phyloP scores from a whole-genome alignment of 768 basidiomycete genomes.

The Leccinum incarnatum region DNA sequence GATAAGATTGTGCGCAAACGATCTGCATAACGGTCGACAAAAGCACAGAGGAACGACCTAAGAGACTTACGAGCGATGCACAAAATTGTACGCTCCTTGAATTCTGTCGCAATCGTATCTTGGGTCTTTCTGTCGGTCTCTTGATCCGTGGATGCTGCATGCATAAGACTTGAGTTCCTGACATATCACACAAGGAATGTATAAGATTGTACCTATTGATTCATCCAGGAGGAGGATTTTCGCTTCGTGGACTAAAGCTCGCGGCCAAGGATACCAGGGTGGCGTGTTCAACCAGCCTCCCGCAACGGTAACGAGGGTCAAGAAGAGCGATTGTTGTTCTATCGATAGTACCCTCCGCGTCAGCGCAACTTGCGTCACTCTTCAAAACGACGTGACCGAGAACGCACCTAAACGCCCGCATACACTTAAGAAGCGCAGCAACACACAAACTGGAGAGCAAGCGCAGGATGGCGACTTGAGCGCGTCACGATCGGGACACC shows the following conservation, averaged over 20 bases:
- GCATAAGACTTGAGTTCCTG: background rate
- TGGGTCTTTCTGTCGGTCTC: constrained; percentile 92
- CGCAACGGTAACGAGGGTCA: too few species aligned
- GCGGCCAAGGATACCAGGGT: constrained; percentile 72
- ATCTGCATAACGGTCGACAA: constrained; percentile 42
- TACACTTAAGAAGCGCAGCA: too few species aligned
- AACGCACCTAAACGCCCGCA: too few species aligned
- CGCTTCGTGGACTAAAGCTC: constrained; percentile 84
- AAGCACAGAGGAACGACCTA: background rate
- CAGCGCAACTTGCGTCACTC: too few species aligned
- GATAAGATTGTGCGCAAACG: constrained; percentile 83
- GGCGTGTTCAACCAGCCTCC: too few species aligned
- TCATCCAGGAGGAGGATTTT: constrained; percentile 88
- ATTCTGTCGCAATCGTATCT: constrained; percentile 81
- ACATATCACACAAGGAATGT: background rate
- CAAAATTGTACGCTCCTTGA: constrained; percentile 78
- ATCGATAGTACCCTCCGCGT: too few species aligned
- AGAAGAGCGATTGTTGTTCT: too few species aligned
- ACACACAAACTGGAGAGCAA: too few species aligned
- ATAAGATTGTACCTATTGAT: constrained; percentile 57
- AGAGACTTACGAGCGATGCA: constrained; percentile 77
- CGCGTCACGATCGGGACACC: too few species aligned
- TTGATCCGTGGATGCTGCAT: constrained; percentile 76
- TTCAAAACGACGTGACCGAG: too few species aligned
- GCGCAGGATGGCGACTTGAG: too few species aligned